These are phyloP conservation scores for Halenospora varia DNA, from an alignment of 495 filamentous ascomycete genomes.

Conservation along the genomic window DNA sequence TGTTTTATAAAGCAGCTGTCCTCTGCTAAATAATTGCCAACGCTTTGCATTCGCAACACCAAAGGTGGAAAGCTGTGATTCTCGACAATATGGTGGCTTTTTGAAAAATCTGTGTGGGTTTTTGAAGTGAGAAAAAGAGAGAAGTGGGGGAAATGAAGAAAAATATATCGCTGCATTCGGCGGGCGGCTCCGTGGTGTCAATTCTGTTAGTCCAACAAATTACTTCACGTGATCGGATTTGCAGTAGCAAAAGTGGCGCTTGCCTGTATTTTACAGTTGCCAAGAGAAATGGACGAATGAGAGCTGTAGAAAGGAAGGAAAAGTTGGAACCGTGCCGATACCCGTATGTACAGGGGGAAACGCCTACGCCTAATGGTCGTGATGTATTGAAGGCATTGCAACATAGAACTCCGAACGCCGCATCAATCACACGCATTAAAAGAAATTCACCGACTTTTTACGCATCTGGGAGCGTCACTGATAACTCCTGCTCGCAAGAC, in stretches of 20 bases:
- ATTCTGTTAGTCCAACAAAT: background rate
- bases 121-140: conserved; percentile 5
- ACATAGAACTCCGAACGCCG: too few relatives aligned
- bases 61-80: background rate
- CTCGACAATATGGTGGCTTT: background rate
- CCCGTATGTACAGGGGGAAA: background rate
- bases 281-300: background rate
- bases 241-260: background rate
- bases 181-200: conserved; percentile 10
- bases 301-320: background rate
- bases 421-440: too few relatives aligned
- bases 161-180: background rate
- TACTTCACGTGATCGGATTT: background rate
- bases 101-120: background rate
- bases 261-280: background rate
- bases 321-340: background rate
- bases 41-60: conserved; percentile 23
- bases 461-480: too few relatives aligned
- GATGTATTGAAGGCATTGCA: too few relatives aligned
- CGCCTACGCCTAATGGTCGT: too few relatives aligned
- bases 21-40: conserved; percentile 15
- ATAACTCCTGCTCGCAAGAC: too few relatives aligned
- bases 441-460: too few relatives aligned
- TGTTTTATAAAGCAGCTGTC: conserved; percentile 25
- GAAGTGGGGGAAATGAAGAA: background rate